phyloP scores from a whole-genome alignment of 768 basidiomycete species.

The Hypholoma fasciculare region DNA sequence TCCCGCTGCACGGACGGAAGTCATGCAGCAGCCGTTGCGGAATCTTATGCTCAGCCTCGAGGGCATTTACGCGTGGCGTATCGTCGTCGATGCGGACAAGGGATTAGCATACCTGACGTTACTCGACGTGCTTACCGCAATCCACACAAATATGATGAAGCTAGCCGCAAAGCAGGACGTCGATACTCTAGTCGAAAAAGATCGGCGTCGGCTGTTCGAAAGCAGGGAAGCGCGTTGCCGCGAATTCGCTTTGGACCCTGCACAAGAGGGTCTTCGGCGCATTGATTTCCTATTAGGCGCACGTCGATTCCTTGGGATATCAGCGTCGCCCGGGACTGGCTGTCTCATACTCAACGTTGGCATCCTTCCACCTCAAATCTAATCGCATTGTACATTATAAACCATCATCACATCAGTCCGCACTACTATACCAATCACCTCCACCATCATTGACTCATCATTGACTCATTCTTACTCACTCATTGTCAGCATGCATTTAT shows the following conservation, averaged over 20 bases:
- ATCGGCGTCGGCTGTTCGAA: background rate
- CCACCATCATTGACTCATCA: too few species aligned
- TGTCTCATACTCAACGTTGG: background rate
- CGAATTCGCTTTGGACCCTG: background rate
- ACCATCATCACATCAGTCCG: too few species aligned
- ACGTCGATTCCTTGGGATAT: conserved; percentile 1
- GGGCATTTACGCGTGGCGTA: background rate
- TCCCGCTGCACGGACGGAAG: background rate
- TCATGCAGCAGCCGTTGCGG: background rate
- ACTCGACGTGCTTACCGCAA: background rate
- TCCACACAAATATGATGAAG: background rate
- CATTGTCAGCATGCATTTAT: too few species aligned
- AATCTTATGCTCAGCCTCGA: background rate
- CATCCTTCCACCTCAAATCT: background rate
- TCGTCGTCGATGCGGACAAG: background rate
- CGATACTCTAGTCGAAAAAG: background rate
- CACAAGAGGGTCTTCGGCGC: background rate
- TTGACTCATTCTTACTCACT: too few species aligned
- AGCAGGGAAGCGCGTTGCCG: background rate
- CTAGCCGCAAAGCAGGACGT: background rate
- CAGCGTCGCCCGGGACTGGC: background rate
- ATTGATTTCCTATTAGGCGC: background rate
- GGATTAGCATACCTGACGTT: background rate
- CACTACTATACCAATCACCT: too few species aligned
- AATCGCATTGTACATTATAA: background rate